Base-by-base conservation (phyloP, 768 basidiomycete genomes). In the Tulasnella sp. region DNA sequence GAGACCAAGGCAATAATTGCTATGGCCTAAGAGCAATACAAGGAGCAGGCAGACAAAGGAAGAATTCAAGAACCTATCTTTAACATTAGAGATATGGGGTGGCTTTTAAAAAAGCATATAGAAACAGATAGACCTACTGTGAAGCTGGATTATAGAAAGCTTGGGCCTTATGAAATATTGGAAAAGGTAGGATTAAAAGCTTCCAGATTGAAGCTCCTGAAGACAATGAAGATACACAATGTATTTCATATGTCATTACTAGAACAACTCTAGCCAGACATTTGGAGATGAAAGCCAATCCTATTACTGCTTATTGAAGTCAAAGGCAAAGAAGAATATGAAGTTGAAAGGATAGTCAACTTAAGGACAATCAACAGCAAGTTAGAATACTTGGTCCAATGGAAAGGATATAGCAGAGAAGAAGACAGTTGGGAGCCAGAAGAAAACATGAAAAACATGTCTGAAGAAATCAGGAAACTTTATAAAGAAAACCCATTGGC, bases 121-220 rank as follows among this genome's bases (percentile, higher is more conserved):
- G n/a, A 43, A 50, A 61, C 50, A 10, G 34, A 17, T 1, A n/a
- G 60, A 54, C 62, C 62, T 10, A 38, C 49, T 17, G 60, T 61
- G 17, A 62, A 62, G 34, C 42, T 62, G 12, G 61, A 62, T 25
- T 45, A 41, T 43, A 42, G 45, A 27, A 19, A 45, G 27, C 45
- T 61, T 30, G 62, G 60, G 5, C 62, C 60, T 7, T 63, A 53
- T 42, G 9, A 15, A n/a, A 49, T 63, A 22, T n/a, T 29, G 11
- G 29, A 30, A 51, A 21, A 44, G 44, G 15, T 54, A n/a, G 52
- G 52, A 31, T 4, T 49, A 42, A 25, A 4, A 17, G 59, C 53
- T 22, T 60, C 38, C 31, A 3, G 45, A 5, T 52, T 60, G 27
- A 34, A 56, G 29, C 59, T 60, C 15, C 59, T 52, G 5, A 4